Base-by-base conservation (phyloP, 768 basidiomycete genomes). In the Rhodotorula kratochvilovae region DNA sequence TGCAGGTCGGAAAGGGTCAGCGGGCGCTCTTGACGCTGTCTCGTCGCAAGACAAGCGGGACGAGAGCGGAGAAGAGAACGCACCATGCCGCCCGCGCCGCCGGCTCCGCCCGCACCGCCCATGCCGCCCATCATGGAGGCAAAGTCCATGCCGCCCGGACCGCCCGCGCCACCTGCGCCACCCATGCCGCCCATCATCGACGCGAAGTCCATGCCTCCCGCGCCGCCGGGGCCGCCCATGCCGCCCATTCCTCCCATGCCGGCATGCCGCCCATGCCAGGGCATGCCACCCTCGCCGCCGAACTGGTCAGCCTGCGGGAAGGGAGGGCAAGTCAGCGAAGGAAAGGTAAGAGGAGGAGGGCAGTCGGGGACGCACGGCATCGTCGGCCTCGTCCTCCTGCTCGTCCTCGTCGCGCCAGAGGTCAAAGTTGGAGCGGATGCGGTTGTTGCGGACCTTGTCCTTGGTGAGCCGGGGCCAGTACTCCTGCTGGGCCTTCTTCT, bases 351-450 rank as follows among this genome's bases (percentile, higher is more conserved):
- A 25, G 15, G 15, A n/a, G 27, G 27, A 16, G 5, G 48, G 46
- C 23, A n/a, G 12, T 5, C 35, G n/a, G 2, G n/a, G 25, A 51
- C 81, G 81, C 54, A 76, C 67, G 10, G 70, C 79, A 45, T 79
- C 71, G 17, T 83, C 84, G 3, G 81, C 79, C 4, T 81, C 79
- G n/a, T 82, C 89, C 51, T 90, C 89, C 82, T 97, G 95, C 80
- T 98, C 94, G 79, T 97, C 95, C 83, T 97, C 94, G 78, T 97
- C 94, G 53, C 90, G 89, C 93, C 93, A 97, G 83, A 81, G 67
- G 39, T 57, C 39, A 25, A 56, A 74, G 62, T 67, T 66, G 51
- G 64, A 70, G 67, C 57, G 17, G 58, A 58, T 97, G 81, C 97
- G 83, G 82, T 86, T 94, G 67, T 87, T 83, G 61, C 84, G 87